A percentile compares a stretch with the other conserved stretches of the same genome.
Evolutionary conservation across 1,284 basidiomycete species (phyloP).

Genomic region (Meira nashicola): DNA sequence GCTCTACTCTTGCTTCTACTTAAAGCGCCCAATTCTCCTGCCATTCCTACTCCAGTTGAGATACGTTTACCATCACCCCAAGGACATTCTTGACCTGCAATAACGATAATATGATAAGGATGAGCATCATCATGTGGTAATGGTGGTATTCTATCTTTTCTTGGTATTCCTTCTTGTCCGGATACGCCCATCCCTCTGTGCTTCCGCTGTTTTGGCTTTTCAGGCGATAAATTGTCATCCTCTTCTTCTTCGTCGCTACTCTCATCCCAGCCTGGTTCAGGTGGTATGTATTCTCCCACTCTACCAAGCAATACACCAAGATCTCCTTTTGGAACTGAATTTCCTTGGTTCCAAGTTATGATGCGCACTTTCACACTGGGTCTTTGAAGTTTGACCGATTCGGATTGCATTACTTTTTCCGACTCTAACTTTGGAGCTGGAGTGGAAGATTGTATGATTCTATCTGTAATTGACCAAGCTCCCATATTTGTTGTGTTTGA

Average conservation of each 20-base stretch:
- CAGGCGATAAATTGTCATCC: not conserved
- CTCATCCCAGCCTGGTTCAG: constrained; percentile 38
- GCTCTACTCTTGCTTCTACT: constrained; percentile 26
- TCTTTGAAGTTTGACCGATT: constrained; percentile 20
- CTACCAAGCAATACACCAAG: constrained; percentile 68
- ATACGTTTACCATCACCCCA: constrained; percentile 46
- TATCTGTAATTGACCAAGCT: not conserved
- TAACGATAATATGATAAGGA: constrained; percentile 73
- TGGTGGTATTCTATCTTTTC: constrained; percentile 40
- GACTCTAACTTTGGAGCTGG: not conserved
- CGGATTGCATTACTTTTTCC: not conserved
- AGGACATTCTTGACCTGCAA: constrained; percentile 65
- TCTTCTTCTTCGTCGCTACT: constrained; percentile 17
- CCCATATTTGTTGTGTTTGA: not conserved
- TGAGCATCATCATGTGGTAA: constrained; percentile 56
- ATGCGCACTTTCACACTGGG: constrained; percentile 56
- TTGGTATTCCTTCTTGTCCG: constrained; percentile 32
- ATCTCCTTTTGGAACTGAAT: constrained; percentile 63
- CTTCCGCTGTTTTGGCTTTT: not conserved
- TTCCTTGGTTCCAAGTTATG: constrained; percentile 57
- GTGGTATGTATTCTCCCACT: constrained; percentile 59
- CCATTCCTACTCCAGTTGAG: constrained; percentile 41
- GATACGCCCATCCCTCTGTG: constrained; percentile 24
- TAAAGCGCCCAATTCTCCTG: constrained; percentile 41
- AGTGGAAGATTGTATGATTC: not conserved